Base-by-base conservation (phyloP, 495 filamentous ascomycete genomes). In the Penicillium mononematosum region DNA sequence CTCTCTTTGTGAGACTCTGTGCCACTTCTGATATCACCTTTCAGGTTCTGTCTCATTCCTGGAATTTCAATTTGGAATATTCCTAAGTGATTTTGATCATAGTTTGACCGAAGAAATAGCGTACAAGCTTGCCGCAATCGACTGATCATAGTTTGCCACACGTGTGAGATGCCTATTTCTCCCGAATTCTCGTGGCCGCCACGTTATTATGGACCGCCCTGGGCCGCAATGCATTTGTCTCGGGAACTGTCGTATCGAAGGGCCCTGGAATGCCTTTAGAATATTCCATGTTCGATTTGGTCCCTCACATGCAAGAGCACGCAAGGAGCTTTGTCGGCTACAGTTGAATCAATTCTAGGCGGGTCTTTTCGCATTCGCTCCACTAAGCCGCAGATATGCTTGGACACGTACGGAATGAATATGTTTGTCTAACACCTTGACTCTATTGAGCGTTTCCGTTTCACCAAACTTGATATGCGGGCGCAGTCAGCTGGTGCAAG, bases 111-210 rank as follows among this genome's bases (percentile, higher is more conserved):
- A 61, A 49, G 39, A 42, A 17, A 34, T 48, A 53, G 45, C 5
- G 10, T 55, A 16, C 43, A 53, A 39, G 36, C 43, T 29, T 57
- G 22, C 27, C 39, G 58, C 48, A 50, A 50, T n/a, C 27, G 55
- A 61, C 61, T 53, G 50, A 31, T 68, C 60, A 64, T 22, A 11
- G 34, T 52, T 45, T n/a, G 52, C 55, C 57, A 60, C 55, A 55
- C 63, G 58, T 29, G 31, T 47, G 44, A 47, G 11, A 34, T 43
- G 32, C 41, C 50, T 57, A 31, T 43, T 60, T 53, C n/a, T 16
- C 61, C 63, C 64, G 58, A 63, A 43, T 51, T 68, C 71, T 74
- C 71, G 71, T 76, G 71, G 71, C 69, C 62, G 71, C 73, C 73
- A 76, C 71, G 73, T 76, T 76, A 61, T 64, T 66, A 34, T 34